Conservation (phyloP, 2,329 filamentous ascomycete species). For the Fusarium beomiforme region DNA sequence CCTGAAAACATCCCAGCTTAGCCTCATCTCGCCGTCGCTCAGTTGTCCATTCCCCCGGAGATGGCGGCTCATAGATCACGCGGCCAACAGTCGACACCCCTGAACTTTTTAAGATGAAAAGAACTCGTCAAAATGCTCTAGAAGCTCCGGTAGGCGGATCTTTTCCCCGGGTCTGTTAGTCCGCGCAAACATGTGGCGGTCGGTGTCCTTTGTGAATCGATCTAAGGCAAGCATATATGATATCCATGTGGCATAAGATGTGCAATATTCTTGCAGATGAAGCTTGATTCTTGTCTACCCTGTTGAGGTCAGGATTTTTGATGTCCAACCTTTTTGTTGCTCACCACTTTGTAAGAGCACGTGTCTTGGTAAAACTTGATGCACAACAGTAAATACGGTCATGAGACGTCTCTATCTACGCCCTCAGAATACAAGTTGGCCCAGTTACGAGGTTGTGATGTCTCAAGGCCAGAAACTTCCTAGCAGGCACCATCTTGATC, state of each 20-base stretch:
- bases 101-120: conserved; percentile 31
- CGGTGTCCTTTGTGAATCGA: conserved; percentile 8
- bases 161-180: conserved; percentile 18
- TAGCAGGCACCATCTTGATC: conserved; percentile 1
- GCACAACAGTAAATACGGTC: conserved; percentile 13
- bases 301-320: background rate
- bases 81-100: conserved; percentile 31
- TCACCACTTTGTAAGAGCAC: conserved; percentile 30
- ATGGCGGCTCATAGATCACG: conserved; percentile 44
- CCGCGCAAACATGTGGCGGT: background rate
- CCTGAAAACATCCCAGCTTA: conserved; percentile 26
- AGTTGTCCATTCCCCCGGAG: conserved; percentile 31
- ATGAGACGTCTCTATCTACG: conserved; percentile 31
- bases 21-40: conserved; percentile 37
- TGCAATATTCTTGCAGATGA: background rate
- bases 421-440: conserved; percentile 26
- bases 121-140: conserved; percentile 36
- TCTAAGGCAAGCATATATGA: background rate
- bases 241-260: conserved; percentile 16
- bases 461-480: conserved; percentile 12
- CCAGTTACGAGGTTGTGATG: conserved; percentile 20
- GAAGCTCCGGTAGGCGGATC: conserved; percentile 32
- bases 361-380: conserved; percentile 25
- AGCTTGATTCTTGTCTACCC: background rate
- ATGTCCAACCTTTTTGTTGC: conserved; percentile 1